These are phyloP conservation scores for Colletotrichum siamense DNA, from an alignment of 2,329 filamentous ascomycete species.

Conservation along the genomic window DNA sequence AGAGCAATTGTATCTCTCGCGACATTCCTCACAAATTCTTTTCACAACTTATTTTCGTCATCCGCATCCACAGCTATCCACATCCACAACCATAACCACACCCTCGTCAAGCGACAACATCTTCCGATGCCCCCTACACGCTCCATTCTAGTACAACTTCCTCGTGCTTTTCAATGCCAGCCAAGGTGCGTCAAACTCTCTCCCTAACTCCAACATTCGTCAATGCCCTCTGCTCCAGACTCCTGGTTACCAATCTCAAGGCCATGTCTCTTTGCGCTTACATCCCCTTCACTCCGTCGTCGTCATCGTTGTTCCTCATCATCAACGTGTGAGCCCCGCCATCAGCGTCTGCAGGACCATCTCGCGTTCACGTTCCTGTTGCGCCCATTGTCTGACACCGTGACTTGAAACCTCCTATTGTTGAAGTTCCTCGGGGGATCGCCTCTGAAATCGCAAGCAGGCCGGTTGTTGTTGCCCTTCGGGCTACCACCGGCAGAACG, in stretches of 20 bases:
- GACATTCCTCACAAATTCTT: no score
- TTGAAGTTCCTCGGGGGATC: background rate
- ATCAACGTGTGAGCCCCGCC: background rate
- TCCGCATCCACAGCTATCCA: no score
- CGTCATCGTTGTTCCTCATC: background rate
- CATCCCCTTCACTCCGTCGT: background rate
- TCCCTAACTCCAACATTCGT: rapidly evolving
- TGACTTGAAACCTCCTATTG: background rate
- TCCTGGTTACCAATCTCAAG: rapidly evolving
- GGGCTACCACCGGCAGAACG: background rate
- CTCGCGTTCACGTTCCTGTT: background rate
- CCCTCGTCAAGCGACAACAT: background rate
- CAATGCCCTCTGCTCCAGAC: background rate
- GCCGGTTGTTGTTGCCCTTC: background rate
- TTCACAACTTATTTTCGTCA: no score
- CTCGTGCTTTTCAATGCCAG: background rate
- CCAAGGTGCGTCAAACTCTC: background rate
- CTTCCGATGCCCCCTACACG: background rate
- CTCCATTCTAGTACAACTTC: background rate
- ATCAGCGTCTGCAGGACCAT: background rate
- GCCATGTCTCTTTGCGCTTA: no score
- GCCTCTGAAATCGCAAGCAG: background rate
- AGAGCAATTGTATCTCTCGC: no score
- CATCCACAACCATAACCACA: background rate
- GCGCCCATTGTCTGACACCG: background rate